A percentile compares a stretch with the other conserved stretches of the same genome.
Conservation (phyloP, 495 filamentous ascomycete species). For the Aspergillus baeticus region DNA sequence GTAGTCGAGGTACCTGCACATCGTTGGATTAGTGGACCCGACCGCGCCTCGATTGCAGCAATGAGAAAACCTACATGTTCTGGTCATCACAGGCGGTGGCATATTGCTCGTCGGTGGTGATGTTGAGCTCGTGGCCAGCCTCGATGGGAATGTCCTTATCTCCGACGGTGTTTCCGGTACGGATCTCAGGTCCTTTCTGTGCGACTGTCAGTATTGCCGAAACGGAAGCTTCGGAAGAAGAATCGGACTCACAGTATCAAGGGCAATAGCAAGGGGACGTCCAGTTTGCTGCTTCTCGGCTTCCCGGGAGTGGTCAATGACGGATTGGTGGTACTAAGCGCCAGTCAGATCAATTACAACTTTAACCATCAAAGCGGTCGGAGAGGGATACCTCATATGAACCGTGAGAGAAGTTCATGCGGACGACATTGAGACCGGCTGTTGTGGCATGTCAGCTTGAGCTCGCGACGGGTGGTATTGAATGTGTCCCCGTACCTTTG, state of each 20-base stretch:
- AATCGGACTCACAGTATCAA: slow-evolving; percentile 70
- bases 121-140: slow-evolving; percentile 79
- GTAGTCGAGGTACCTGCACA: slow-evolving; percentile 90
- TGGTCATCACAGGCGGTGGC: slow-evolving; percentile 76
- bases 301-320: slow-evolving; percentile 89
- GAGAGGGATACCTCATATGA: slow-evolving; percentile 70
- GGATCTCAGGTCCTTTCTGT: slow-evolving; percentile 95
- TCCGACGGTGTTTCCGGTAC: slow-evolving; percentile 85
- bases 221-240: neutral
- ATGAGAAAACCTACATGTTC: slow-evolving; percentile 76
- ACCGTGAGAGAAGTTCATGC: slow-evolving; percentile 99
- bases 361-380: slow-evolving; percentile 1
- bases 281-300: slow-evolving; percentile 74
- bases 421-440: slow-evolving; percentile 94
- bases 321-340: slow-evolving; percentile 79
- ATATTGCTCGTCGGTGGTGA: slow-evolving; percentile 97
- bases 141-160: slow-evolving; percentile 87
- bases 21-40: slow-evolving; percentile 3
- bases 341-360: neutral
- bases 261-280: slow-evolving; percentile 91
- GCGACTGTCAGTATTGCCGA: slow-evolving; percentile 9
- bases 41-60: neutral
- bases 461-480: neutral
- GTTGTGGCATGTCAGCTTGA: slow-evolving; percentile 23
- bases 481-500: slow-evolving; percentile 44